phyloP scores from a whole-genome alignment of 2,329 filamentous ascomycete species.

The Trichoderma sp. region DNA sequence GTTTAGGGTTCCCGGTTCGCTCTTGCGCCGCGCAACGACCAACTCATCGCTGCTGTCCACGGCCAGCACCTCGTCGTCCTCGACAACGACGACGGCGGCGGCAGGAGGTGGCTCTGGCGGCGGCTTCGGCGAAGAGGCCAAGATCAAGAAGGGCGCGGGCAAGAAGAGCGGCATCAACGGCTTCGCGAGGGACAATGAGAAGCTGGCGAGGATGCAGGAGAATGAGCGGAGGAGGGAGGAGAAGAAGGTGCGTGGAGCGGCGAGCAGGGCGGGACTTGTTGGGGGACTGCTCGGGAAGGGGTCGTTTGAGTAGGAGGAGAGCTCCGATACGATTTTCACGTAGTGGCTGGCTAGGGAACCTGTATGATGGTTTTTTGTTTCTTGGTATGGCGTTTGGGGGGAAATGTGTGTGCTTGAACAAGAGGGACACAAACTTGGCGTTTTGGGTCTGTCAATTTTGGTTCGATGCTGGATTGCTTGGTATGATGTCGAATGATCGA shows the following conservation, averaged over 20 bases:
- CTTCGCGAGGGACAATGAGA: constrained; percentile 62
- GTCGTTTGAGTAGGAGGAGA: constrained; percentile 40
- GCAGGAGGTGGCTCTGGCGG: constrained; percentile 38
- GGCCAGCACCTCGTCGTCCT: constrained; percentile 36
- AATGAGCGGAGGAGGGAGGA: constrained; percentile 61
- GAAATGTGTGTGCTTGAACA: not conserved
- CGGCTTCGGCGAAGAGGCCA: constrained; percentile 52
- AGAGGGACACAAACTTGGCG: not conserved
- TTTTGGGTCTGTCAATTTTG: not conserved
- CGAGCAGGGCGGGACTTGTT: constrained; percentile 58
- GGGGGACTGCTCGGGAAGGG: constrained; percentile 62
- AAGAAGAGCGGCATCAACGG: constrained; percentile 64
- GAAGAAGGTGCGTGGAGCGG: constrained; percentile 60
- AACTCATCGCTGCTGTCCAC: constrained; percentile 55
- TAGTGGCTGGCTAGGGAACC: not conserved
- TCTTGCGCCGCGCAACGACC: constrained; percentile 74
- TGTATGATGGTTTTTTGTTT: not conserved
- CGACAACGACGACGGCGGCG: constrained; percentile 36
- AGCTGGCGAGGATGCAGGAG: constrained; percentile 57
- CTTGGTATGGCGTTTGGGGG: constrained; percentile 2
- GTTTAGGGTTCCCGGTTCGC: constrained; percentile 71
- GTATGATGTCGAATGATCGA: not conserved
- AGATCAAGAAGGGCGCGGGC: constrained; percentile 62
- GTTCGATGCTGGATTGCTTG: no score
- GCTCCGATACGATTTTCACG: not conserved